Percentiles rank a stretch among this genome's conserved stretches.
These are phyloP conservation scores for Zygosaccharomyces bisporus DNA, from an alignment of 805 yeast genomes.

Conservation along the genomic window DNA sequence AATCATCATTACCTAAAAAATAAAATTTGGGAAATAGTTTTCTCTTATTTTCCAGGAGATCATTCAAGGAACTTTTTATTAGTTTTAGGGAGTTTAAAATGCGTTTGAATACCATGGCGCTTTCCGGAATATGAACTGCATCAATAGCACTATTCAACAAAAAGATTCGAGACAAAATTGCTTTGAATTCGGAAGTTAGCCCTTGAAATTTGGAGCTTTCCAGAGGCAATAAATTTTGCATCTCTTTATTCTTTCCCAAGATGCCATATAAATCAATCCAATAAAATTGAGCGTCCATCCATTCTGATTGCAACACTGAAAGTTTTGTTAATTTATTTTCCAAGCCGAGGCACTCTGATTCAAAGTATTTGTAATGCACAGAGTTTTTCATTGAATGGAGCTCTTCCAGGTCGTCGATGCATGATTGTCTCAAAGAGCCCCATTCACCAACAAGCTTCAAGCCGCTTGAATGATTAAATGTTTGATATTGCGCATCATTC, in stretches of 20 bases:
- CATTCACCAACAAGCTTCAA: constrained; percentile 62
- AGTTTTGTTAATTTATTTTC: constrained; percentile 53
- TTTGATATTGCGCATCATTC: constrained; percentile 49
- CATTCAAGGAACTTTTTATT: constrained; percentile 63
- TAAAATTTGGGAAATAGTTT: constrained; percentile 74
- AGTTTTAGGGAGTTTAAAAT: constrained; percentile 52
- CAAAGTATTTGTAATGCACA: constrained; percentile 55
- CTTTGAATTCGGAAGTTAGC: constrained; percentile 58
- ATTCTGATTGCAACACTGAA: constrained; percentile 52
- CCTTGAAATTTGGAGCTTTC: constrained; percentile 66
- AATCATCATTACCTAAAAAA: constrained; percentile 87
- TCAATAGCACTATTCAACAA: constrained; percentile 54
- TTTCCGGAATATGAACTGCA: constrained; percentile 46
- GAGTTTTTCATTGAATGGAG: constrained; percentile 71
- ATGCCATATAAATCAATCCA: constrained; percentile 86
- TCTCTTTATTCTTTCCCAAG: constrained; percentile 56
- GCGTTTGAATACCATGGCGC: constrained; percentile 46
- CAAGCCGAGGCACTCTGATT: constrained; percentile 50
- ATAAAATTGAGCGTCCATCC: constrained; percentile 85
- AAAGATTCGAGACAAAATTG: constrained; percentile 47
- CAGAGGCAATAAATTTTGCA: constrained; percentile 59
- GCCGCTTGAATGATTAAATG: constrained; percentile 49
- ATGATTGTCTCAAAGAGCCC: constrained; percentile 55
- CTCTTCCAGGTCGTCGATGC: constrained; percentile 57
- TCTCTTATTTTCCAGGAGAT: constrained; percentile 77